Conservation (phyloP, 805 yeast genomes). For the Yarrowia hollandica region DNA sequence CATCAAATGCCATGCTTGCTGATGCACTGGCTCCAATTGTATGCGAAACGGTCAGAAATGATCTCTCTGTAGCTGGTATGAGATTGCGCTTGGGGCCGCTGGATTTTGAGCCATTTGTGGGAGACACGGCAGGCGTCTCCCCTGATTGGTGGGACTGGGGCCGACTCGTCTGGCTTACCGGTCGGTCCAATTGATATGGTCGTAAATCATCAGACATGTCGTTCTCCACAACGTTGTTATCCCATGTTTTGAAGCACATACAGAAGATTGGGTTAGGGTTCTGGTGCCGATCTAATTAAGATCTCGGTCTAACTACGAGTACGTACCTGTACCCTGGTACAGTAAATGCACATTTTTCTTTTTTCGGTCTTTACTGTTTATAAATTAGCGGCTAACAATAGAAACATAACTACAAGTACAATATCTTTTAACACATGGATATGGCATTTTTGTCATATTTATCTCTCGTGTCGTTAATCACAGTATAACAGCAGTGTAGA, state of each 20-base stretch:
- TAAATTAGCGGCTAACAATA: too few species aligned
- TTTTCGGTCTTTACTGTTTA: too few species aligned
- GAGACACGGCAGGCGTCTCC: background rate
- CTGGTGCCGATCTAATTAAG: background rate
- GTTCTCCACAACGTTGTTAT: background rate
- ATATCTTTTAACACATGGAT: too few species aligned
- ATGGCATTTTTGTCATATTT: too few species aligned
- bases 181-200: constrained; percentile 16
- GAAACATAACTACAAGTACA: too few species aligned
- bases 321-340: too few species aligned
- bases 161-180: background rate
- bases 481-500: too few species aligned
- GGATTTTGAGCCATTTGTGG: background rate
- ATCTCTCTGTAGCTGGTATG: constrained; percentile 6
- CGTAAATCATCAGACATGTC: constrained; percentile 23
- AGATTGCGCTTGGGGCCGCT: background rate
- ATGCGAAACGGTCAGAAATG: background rate
- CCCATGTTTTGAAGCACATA: constrained; percentile 3
- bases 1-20: background rate
- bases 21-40: constrained; percentile 28
- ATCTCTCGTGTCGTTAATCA: too few species aligned
- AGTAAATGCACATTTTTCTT: too few species aligned
- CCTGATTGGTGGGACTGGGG: background rate
- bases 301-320: too few species aligned
- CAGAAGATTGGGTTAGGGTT: constrained; percentile 13